Conservation (phyloP, 148 eudicot species). For the Heliamphora exappendiculata region DNA sequence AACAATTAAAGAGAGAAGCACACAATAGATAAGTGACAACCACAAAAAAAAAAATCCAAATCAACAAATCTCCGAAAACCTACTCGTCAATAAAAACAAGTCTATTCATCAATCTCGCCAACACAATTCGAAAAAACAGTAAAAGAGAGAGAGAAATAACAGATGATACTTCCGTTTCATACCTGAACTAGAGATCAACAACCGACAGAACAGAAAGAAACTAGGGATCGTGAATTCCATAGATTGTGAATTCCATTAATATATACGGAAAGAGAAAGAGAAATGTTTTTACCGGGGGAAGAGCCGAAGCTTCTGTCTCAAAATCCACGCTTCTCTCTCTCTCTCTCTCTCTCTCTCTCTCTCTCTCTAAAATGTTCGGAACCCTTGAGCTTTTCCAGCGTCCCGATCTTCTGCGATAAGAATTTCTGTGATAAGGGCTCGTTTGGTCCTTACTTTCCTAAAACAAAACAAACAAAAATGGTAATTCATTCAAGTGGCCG, state of each 20-base stretch:
- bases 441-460: constrained; percentile 45
- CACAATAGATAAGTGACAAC: neutral
- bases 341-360: neutral
- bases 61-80: neutral
- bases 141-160: neutral
- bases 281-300: constrained; percentile 4
- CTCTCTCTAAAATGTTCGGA: neutral
- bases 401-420: neutral
- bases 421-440: constrained; percentile 31
- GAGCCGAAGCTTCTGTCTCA: constrained; percentile 15
- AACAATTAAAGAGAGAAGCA: neutral
- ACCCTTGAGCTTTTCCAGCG: neutral
- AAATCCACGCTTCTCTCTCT: neutral
- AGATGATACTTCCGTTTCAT: neutral
- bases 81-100: neutral
- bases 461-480: constrained; percentile 25
- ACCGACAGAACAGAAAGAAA: neutral
- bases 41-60: too few species aligned
- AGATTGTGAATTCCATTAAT: neutral
- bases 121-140: neutral
- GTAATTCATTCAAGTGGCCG: neutral
- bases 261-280: neutral
- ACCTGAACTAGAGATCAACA: neutral
- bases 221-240: neutral
- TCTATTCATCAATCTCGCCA: neutral